Base-by-base conservation (phyloP, 805 yeast species). In the Candida bentonensis region DNA sequence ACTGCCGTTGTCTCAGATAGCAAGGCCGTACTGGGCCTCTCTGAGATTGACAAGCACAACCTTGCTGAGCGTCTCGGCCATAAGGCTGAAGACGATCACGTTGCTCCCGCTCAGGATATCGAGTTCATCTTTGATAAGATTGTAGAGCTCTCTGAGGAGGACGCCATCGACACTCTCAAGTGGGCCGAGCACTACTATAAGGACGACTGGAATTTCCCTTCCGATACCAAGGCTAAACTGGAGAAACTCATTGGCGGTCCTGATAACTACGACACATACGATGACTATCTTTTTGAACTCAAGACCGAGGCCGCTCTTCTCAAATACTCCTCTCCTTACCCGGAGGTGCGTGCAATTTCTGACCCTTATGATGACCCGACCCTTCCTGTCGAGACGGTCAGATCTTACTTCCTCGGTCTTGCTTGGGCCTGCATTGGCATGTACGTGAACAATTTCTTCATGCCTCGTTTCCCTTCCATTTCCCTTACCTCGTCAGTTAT, bases 341-440 rank as follows among this genome's bases (percentile, higher is more conserved):
- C 81, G 1, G 84, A 78, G 58, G 83, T 78, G 20, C 68, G 85
- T 57, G 73, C 82, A 22, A 72, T 78, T 21, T 67, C 72, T 4
- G 72, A 69, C 34, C 68, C 74, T 2, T 60, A 50, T 39, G 78
- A 73, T 51, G 76, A 73, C 45, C 68, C 70, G 2, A 42, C 49
- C 21, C 46, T 64, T 21, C 68, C 68, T 1, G 68, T 69, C 49
- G 76, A 73, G 62, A 71, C 77, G 44, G 69, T 65, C 41, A 58
- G 72, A 52, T 56, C 67, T 13, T 66, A 66, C 48, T 46, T 59
- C 22, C 47, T 67, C 13, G 68, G 65, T 1, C 50, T 64, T 23
- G 42, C 65, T 36, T 53, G 53, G 53, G 55, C 49, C 4, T 43
- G 45, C 2, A 42, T 56, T 4, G 52, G 51, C 9, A 42, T 56